Percentiles rank a stretch among this genome's conserved stretches.
These are phyloP conservation scores for Singerocomus inundabilis DNA, from an alignment of 1,284 basidiomycete species.

Conservation along the genomic window DNA sequence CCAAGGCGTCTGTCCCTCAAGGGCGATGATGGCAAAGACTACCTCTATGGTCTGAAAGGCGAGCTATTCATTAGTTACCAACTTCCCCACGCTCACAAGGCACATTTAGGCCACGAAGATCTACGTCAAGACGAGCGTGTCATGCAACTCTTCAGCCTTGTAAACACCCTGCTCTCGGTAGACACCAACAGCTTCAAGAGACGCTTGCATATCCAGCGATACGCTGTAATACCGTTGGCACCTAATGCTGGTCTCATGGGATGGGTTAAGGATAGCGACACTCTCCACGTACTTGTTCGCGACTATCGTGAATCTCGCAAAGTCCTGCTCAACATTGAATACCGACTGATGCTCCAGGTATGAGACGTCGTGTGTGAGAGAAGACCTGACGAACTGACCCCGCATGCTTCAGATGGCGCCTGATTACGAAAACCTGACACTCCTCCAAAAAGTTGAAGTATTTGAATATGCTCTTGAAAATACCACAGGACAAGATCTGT, in stretches of 20 bases:
- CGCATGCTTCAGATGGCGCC: slow-evolving; percentile 83
- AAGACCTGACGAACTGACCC: slow-evolving; percentile 4
- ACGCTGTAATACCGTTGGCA: slow-evolving; percentile 92
- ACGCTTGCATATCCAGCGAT: slow-evolving; percentile 92
- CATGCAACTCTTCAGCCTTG: slow-evolving; percentile 98
- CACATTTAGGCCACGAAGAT: slow-evolving; percentile 86
- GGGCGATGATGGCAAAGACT: slow-evolving; percentile 92
- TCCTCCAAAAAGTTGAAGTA: slow-evolving; percentile 98
- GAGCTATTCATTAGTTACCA: background rate
- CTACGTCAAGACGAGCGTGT: slow-evolving; percentile 98
- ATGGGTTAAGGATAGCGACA: slow-evolving; percentile 97
- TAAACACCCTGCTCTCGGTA: slow-evolving; percentile 92
- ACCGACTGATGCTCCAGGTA: slow-evolving; percentile 95
- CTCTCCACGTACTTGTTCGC: slow-evolving; percentile 96
- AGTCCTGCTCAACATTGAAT: slow-evolving; percentile 97
- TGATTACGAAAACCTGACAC: slow-evolving; percentile 93
- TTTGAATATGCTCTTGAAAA: slow-evolving; percentile 99
- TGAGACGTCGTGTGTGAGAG: slow-evolving; percentile 17
- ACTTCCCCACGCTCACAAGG: slow-evolving; percentile 3
- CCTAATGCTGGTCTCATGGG: slow-evolving; percentile 95
- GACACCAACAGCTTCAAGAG: slow-evolving; percentile 97
- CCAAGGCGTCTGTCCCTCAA: slow-evolving; percentile 88
- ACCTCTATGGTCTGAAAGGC: slow-evolving; percentile 94
- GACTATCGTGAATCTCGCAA: slow-evolving; percentile 95
- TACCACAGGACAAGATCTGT: slow-evolving; percentile 98